Percentiles rank a stretch among this genome's conserved stretches.
Evolutionary conservation across 2,329 filamentous ascomycete species (phyloP).

Genomic region (Talaromyces sp.): DNA sequence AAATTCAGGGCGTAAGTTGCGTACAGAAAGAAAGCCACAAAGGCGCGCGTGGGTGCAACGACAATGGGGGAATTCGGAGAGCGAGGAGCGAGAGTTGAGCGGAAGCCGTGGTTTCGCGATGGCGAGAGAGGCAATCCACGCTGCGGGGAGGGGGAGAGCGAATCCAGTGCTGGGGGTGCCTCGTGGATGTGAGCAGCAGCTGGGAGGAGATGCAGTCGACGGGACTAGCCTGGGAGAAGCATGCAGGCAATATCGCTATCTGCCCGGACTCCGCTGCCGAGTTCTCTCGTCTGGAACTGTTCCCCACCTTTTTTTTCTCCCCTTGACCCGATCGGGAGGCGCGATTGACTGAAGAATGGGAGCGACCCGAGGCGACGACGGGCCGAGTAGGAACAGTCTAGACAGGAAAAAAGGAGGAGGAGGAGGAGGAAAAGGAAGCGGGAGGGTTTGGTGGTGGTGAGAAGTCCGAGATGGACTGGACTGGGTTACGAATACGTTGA

Average conservation of each 20-base stretch:
- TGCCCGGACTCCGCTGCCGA: neutral
- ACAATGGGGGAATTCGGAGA: neutral
- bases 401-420: neutral
- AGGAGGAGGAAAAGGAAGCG: neutral
- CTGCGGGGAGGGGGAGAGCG: conserved; percentile 6
- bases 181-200: conserved; percentile 6
- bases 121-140: neutral
- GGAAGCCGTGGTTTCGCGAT: neutral
- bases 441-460: neutral
- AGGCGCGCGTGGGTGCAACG: neutral
- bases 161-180: conserved; percentile 5
- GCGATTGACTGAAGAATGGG: neutral
- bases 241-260: neutral
- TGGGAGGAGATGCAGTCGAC: neutral
- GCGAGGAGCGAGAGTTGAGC: neutral
- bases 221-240: neutral
- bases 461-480: neutral
- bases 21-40: neutral
- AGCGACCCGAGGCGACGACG: neutral
- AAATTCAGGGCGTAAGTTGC: neutral
- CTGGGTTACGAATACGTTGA: neutral
- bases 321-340: neutral
- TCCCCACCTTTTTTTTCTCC: neutral
- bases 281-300: neutral
- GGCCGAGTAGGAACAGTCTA: neutral